phyloP scores from a whole-genome alignment of 2,329 filamentous ascomycete genomes.

The Dryadomyces sulphureus region DNA sequence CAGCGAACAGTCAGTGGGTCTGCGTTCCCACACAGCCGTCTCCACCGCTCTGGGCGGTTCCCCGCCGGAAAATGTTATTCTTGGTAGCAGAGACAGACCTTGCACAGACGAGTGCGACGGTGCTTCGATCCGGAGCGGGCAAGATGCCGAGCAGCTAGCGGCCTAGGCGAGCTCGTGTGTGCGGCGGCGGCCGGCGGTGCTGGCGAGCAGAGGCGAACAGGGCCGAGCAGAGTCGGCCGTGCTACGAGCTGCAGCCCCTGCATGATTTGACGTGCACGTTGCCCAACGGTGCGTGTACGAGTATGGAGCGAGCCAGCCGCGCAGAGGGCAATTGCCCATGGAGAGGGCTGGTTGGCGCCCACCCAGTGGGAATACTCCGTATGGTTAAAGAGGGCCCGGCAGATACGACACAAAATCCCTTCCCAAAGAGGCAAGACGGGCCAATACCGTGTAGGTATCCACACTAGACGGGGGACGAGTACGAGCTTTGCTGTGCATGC shows the following conservation, averaged over 20 bases:
- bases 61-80: neutral
- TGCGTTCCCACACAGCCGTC: conserved; percentile 1
- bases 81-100: neutral
- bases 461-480: too few relatives aligned
- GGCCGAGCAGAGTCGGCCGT: neutral
- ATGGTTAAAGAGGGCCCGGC: neutral
- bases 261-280: neutral
- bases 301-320: too few relatives aligned
- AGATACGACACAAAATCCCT: neutral
- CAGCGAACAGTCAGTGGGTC: conserved; percentile 7
- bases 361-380: too few relatives aligned
- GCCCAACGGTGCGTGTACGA: neutral
- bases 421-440: neutral
- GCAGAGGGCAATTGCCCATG: too few relatives aligned
- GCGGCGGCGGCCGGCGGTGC: too few relatives aligned
- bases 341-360: too few relatives aligned
- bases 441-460: neutral
- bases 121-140: neutral
- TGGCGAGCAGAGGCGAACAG: too few relatives aligned
- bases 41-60: neutral
- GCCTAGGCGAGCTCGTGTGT: too few relatives aligned
- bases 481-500: neutral
- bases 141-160: too few relatives aligned
- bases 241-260: neutral
- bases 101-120: neutral